Evolutionary conservation across 2,329 filamentous ascomycete genomes (phyloP).

Genomic region (Nakataea oryzae): DNA sequence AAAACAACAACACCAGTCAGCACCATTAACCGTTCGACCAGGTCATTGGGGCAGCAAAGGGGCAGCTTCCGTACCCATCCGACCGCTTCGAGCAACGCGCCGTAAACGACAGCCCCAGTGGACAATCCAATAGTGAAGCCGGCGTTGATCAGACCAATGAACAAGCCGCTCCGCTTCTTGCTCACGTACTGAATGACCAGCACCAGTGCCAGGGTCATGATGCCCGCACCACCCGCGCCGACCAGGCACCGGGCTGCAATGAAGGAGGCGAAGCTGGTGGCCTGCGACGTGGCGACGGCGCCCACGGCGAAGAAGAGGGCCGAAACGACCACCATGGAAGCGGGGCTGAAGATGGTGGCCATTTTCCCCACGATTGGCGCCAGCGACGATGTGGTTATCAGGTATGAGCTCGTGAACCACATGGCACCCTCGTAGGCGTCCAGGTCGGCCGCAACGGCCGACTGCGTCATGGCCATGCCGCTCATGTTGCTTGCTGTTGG

Average conservation of each 20-base stretch:
- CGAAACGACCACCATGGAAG: constrained; percentile 52
- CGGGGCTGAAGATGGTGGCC: constrained; percentile 62
- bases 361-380: constrained; percentile 64
- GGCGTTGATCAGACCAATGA: constrained; percentile 66
- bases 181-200: constrained; percentile 65
- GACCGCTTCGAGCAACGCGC: constrained; percentile 25
- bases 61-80: constrained; percentile 54
- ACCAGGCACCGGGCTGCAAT: constrained; percentile 57
- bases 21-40: not conserved
- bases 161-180: constrained; percentile 57
- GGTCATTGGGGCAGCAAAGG: not conserved
- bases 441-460: constrained; percentile 63
- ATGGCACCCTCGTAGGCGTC: constrained; percentile 61
- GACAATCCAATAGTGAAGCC: constrained; percentile 22
- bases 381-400: constrained; percentile 50
- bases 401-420: constrained; percentile 74
- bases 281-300: constrained; percentile 51
- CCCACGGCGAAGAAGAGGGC: constrained; percentile 50
- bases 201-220: constrained; percentile 65
- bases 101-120: constrained; percentile 19
- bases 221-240: constrained; percentile 60
- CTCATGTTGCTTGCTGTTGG: constrained; percentile 58
- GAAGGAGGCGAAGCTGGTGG: constrained; percentile 50
- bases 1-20: not conserved
- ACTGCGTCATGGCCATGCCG: constrained; percentile 73